These are phyloP conservation scores for Fusarium chuoi DNA, from an alignment of 2,329 filamentous ascomycete genomes.

Conservation along the genomic window DNA sequence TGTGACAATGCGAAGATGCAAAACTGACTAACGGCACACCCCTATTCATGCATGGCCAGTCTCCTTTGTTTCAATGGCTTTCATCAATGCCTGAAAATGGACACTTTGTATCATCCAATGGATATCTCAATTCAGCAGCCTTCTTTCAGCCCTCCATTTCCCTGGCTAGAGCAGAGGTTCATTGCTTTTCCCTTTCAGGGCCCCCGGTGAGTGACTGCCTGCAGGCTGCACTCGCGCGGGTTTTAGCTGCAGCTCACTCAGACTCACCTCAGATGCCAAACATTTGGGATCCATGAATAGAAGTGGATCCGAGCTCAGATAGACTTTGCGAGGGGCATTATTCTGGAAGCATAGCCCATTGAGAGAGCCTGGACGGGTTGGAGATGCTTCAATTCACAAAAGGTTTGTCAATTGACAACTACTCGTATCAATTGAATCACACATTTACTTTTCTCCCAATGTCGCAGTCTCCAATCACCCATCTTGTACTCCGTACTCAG, in stretches of 20 bases:
- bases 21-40: constrained; percentile 14
- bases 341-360: constrained; percentile 1
- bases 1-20: constrained; percentile 25
- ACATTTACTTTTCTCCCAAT: neutral
- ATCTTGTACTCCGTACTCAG: constrained; percentile 2
- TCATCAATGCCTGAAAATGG: constrained; percentile 16
- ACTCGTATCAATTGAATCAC: neutral
- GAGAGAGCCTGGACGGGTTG: neutral
- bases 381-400: neutral
- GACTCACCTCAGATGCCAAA: constrained; percentile 8
- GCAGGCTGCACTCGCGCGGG: constrained; percentile 29
- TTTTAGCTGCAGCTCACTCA: constrained; percentile 35
- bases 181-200: constrained; percentile 13
- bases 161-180: constrained; percentile 14
- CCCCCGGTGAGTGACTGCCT: constrained; percentile 23
- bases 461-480: constrained; percentile 4
- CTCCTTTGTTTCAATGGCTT: constrained; percentile 7
- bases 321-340: constrained; percentile 2
- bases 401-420: neutral
- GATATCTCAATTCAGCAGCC: constrained; percentile 4
- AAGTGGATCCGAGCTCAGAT: constrained; percentile 9
- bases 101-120: constrained; percentile 16
- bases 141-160: constrained; percentile 29
- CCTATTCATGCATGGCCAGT: neutral
- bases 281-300: constrained; percentile 1